A percentile compares a stretch with the other conserved stretches of the same genome.
Conservation (phyloP, 1,284 basidiomycete genomes). For the Vanrija pseudolonga region DNA sequence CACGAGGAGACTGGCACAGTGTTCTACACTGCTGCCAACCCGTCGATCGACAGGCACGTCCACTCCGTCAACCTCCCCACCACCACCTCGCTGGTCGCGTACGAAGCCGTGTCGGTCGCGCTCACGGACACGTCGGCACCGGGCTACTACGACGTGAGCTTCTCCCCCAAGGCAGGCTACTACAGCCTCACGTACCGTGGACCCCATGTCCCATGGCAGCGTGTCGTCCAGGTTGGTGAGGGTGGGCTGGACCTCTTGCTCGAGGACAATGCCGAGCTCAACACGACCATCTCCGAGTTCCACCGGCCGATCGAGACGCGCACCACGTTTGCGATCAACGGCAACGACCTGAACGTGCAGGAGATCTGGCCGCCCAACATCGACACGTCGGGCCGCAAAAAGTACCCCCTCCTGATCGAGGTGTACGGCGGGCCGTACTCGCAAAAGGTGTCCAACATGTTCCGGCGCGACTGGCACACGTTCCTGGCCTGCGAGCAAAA, state of each 20-base stretch:
- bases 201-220: slow-evolving; percentile 82
- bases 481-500: slow-evolving; percentile 77
- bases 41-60: slow-evolving; percentile 77
- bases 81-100: slow-evolving; percentile 19
- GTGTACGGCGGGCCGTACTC: slow-evolving; percentile 91
- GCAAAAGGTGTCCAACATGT: slow-evolving; percentile 68
- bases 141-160: slow-evolving; percentile 64
- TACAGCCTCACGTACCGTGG: slow-evolving; percentile 78
- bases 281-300: slow-evolving; percentile 65
- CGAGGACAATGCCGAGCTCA: slow-evolving; percentile 68
- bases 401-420: slow-evolving; percentile 86
- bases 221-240: slow-evolving; percentile 63
- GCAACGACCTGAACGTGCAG: slow-evolving; percentile 77
- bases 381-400: slow-evolving; percentile 85
- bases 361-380: slow-evolving; percentile 87
- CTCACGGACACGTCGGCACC: slow-evolving; percentile 65
- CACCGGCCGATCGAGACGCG: slow-evolving; percentile 67
- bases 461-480: slow-evolving; percentile 75
- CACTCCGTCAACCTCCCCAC: slow-evolving; percentile 68
- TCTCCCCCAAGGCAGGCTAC: slow-evolving; percentile 79
- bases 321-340: slow-evolving; percentile 71
- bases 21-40: slow-evolving; percentile 83
- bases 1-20: slow-evolving; percentile 65
- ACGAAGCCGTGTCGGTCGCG: slow-evolving; percentile 45
- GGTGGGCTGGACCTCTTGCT: slow-evolving; percentile 51